A percentile compares a stretch with the other conserved stretches of the same genome.
Conservation (phyloP, 2,329 filamentous ascomycete species). For the Hypoxylon sp. region DNA sequence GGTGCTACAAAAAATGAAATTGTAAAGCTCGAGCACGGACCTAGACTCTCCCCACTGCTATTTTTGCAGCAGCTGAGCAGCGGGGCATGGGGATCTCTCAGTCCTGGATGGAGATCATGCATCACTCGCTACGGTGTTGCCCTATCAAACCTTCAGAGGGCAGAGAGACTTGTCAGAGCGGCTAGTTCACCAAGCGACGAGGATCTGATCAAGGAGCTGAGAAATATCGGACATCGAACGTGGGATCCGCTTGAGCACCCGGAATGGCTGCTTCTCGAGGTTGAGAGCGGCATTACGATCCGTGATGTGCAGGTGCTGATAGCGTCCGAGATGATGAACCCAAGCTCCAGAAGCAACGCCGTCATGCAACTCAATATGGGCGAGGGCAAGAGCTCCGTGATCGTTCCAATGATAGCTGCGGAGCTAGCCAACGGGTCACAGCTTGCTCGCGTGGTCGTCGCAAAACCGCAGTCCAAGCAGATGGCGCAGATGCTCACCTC, state of each 20-base stretch:
- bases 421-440: constrained; percentile 58
- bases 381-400: constrained; percentile 68
- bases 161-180: no score
- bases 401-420: constrained; percentile 64
- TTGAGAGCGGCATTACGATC: constrained; percentile 73
- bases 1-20: no score
- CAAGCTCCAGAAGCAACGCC: constrained; percentile 64
- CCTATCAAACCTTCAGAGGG: no score
- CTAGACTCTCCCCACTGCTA: no score
- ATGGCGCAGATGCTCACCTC: constrained; percentile 67
- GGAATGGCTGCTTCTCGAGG: constrained; percentile 75
- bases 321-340: constrained; percentile 68
- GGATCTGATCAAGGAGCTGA: no score
- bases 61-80: no score
- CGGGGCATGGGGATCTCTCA: no score
- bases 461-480: constrained; percentile 67
- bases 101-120: no score
- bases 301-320: constrained; percentile 72
- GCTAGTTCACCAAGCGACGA: no score
- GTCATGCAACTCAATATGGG: constrained; percentile 77
- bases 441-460: constrained; percentile 67
- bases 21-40: no score
- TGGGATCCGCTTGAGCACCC: constrained; percentile 66
- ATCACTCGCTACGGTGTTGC: no score
- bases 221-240: constrained; percentile 64